Evolutionary conservation across 2,329 filamentous ascomycete genomes (phyloP), one percentile per base, ranked within the genome.

Genomic region (Periconia sp.): DNA sequence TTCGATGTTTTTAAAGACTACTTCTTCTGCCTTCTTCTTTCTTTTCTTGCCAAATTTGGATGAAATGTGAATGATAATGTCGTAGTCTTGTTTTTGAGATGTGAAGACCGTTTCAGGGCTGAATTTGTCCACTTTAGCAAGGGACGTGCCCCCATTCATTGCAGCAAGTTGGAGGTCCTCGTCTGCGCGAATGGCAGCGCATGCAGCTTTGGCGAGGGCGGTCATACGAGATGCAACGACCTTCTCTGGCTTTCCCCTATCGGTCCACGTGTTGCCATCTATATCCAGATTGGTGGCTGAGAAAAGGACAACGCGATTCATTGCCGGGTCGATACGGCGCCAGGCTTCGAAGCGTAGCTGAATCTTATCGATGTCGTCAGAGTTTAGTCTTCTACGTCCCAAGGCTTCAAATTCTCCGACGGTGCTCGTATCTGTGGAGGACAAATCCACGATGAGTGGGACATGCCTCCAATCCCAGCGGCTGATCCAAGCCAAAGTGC

Each of bases 401-500:
- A 45, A 37, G 8, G 53, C 49, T 30, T 56, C 56, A 9, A 25
- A 23, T 13, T 60, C 56, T 4, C 53, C 48, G 1, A 52, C 47
- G 25, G 52, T 57, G 19, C 41, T 49, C 6, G 58, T 47, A 28
- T 58, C 58, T 2, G 48, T 52, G 12, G 57, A 54, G 17, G 83
- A 80, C 18, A 89, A 80, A 66, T 96, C 90, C 18, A 96, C 78
- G 23, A 96, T 78, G 22, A 97, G 77, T 1, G 94, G 88, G 39
- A 91, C 86, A 6, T 85, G 78, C 19, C 88, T 83, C 94, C 94
- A 99, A 66, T 97, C 90, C 91, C 94, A 99, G 29, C 84, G 80
- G 1, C 91, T 84, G 11, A 99, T 77, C 67, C 92, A 87, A 22
- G 86, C 75, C 1, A 99, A 75, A 1, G 89, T 88, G 16, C 92